These are phyloP conservation scores for Termitomyces sp. DNA, from an alignment of 768 basidiomycete species.

Conservation along the genomic window DNA sequence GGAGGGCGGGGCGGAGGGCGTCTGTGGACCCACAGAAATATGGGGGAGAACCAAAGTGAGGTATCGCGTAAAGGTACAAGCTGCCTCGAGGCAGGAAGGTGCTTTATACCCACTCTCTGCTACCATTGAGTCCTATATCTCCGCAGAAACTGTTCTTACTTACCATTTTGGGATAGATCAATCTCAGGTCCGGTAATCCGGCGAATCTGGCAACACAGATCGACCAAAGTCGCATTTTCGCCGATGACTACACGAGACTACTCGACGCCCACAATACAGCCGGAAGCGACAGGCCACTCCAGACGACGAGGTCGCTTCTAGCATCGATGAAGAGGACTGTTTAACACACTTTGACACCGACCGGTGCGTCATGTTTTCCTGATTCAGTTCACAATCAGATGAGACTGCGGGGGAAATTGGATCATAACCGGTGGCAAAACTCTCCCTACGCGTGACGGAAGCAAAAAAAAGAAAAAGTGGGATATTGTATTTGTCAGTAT, in stretches of 20 bases:
- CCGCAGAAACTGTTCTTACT: constrained; percentile 16
- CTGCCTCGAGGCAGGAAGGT: constrained; percentile 17
- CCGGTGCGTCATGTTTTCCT: too few relatives aligned
- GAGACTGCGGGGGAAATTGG: not conserved
- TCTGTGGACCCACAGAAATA: constrained; percentile 16
- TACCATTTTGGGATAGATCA: constrained; percentile 17
- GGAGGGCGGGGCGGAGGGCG: constrained; percentile 4
- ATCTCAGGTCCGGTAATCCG: constrained; percentile 15
- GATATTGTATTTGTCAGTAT: not conserved
- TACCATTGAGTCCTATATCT: constrained; percentile 11
- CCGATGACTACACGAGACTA: constrained; percentile 10
- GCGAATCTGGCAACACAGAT: constrained; percentile 15
- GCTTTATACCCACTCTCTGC: constrained; percentile 19
- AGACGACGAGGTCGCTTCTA: not conserved
- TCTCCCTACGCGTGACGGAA: constrained; percentile 13
- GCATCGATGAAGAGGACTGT: not conserved
- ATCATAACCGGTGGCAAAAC: constrained; percentile 3
- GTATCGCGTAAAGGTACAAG: constrained; percentile 19
- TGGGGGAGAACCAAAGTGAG: constrained; percentile 14
- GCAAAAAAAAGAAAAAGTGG: constrained; percentile 10
- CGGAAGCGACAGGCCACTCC: not conserved
- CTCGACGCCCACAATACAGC: constrained; percentile 1
- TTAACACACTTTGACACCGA: not conserved
- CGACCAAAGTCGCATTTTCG: constrained; percentile 14
- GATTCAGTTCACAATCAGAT: not conserved